Percentiles rank a stretch among this genome's conserved stretches.
phyloP scores from a whole-genome alignment of 2,329 filamentous ascomycete genomes.

The Colletotrichum destructivum region DNA sequence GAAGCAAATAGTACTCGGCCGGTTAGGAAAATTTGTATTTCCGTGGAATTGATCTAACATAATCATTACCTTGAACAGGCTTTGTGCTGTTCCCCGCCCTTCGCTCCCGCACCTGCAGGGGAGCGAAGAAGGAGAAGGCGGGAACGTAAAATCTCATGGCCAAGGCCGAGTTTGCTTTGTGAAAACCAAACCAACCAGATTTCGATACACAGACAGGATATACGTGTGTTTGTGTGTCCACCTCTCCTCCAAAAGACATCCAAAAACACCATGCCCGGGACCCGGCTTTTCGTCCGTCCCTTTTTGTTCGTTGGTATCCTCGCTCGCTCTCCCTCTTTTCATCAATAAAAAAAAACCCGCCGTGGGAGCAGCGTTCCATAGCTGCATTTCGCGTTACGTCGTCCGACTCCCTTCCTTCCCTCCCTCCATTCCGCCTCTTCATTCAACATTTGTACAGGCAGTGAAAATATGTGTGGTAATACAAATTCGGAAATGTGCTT shows the following conservation, averaged over 20 bases:
- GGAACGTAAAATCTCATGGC: conserved; percentile 7
- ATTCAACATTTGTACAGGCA: conserved; percentile 32
- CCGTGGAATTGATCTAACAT: conserved; percentile 29
- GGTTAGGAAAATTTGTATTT: background rate
- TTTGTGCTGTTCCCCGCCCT: conserved; percentile 22
- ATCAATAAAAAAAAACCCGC: conserved; percentile 15
- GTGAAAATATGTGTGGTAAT: conserved; percentile 21
- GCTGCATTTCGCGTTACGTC: conserved; percentile 15
- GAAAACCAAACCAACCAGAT: background rate
- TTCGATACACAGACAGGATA: conserved; percentile 8
- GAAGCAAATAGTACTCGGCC: background rate
- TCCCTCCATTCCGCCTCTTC: conserved; percentile 4
- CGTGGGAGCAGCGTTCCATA: background rate
- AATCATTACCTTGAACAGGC: conserved; percentile 37
- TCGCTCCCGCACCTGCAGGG: background rate
- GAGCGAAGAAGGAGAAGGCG: background rate
- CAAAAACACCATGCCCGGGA: conserved; percentile 27
- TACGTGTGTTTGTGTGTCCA: conserved; percentile 1
- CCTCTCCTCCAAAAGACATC: conserved; percentile 20
- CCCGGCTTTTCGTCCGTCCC: conserved; percentile 9
- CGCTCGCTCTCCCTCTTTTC: conserved; percentile 17
- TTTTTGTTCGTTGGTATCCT: conserved; percentile 33
- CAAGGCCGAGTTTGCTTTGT: conserved; percentile 11
- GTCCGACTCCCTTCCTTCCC: conserved; percentile 4
- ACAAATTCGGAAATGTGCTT: conserved; percentile 1